Evolutionary conservation across 2,329 filamentous ascomycete species (phyloP).

Genomic region (Phyllosticta citribraziliensis): DNA sequence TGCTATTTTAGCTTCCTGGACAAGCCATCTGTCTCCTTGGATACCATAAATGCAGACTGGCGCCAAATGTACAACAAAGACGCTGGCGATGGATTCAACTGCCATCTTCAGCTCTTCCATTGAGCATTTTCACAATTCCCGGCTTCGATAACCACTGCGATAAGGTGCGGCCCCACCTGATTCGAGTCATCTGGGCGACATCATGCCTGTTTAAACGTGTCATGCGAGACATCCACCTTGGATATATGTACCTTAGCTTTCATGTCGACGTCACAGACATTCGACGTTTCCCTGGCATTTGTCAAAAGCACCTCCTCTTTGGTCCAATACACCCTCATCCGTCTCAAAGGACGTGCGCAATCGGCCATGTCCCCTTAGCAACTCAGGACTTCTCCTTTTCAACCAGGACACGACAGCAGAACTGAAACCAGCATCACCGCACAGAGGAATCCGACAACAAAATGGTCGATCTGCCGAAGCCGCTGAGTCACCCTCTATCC

Average conservation of each 20-base stretch:
- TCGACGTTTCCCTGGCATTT: background rate
- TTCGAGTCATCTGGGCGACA: background rate
- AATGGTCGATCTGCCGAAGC: background rate
- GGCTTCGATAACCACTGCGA: background rate
- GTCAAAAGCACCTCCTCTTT: too few relatives aligned
- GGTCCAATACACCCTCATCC: too few relatives aligned
- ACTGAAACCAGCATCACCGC: background rate
- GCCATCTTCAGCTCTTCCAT: background rate
- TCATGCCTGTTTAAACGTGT: background rate
- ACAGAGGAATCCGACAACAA: background rate
- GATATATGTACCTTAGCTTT: background rate
- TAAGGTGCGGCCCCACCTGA: background rate
- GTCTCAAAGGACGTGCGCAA: too few relatives aligned
- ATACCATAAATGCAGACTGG: background rate
- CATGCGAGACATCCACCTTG: background rate
- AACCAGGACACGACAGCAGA: background rate
- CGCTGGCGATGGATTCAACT: background rate
- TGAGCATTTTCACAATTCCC: background rate
- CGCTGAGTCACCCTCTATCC: background rate
- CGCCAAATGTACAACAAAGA: background rate
- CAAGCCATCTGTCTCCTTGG: background rate
- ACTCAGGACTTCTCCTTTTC: background rate
- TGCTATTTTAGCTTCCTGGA: background rate
- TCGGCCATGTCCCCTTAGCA: background rate
- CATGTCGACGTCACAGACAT: background rate